These are phyloP conservation scores for Bipolaris zeicola DNA, from an alignment of 2,329 filamentous ascomycete species.

Conservation along the genomic window DNA sequence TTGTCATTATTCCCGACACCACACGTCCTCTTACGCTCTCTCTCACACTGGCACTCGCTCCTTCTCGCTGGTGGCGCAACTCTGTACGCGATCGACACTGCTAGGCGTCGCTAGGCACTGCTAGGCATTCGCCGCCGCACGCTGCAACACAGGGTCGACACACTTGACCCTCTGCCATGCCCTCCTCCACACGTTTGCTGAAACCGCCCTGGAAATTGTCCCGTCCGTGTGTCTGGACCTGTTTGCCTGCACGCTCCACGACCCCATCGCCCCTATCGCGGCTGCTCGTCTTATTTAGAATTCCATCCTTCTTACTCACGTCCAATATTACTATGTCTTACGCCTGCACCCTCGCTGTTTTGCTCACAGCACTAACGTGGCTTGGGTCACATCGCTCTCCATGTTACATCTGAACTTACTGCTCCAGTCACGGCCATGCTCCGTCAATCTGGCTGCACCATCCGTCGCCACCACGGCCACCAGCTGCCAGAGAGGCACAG, in stretches of 20 bases:
- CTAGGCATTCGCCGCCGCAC: conserved; percentile 3
- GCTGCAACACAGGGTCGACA: background rate
- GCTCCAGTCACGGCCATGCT: conserved; percentile 15
- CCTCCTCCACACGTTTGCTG: conserved; percentile 2
- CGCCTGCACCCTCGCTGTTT: conserved; percentile 16
- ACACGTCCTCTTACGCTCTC: background rate
- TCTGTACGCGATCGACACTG: conserved; percentile 3
- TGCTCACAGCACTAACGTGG: conserved; percentile 4
- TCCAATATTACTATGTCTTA: conserved; percentile 22
- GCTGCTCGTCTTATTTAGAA: background rate
- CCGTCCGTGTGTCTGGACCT: conserved; percentile 4
- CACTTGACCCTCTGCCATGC: conserved; percentile 1
- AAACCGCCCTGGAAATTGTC: background rate
- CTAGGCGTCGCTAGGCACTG: background rate
- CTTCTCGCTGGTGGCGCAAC: conserved; percentile 11
- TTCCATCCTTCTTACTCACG: conserved; percentile 4
- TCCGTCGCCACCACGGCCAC: conserved; percentile 3
- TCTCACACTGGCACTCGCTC: background rate
- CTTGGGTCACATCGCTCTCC: conserved; percentile 24
- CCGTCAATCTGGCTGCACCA: conserved; percentile 4
- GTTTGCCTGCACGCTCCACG: background rate
- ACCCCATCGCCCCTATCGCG: background rate
- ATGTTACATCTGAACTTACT: conserved; percentile 18
- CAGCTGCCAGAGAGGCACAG: background rate
- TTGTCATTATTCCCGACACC: conserved; percentile 3